These are phyloP conservation scores for Podospora anserina DNA, from an alignment of 495 filamentous ascomycete genomes.

Conservation along the genomic window DNA sequence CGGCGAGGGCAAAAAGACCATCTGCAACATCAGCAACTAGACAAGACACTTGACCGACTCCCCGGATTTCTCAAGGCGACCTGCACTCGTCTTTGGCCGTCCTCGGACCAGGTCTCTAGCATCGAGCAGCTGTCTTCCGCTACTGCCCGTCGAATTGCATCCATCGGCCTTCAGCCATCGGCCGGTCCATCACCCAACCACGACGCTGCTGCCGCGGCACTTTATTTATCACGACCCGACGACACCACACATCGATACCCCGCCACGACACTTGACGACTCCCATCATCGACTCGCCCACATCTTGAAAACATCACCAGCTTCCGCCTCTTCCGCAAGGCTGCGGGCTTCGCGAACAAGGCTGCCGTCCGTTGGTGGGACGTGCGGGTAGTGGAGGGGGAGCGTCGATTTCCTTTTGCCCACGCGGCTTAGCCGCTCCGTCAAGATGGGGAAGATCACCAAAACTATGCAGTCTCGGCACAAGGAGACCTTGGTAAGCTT, in stretches of 20 bases:
- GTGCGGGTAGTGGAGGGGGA: constrained; percentile 50
- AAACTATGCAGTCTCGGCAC: constrained; percentile 87
- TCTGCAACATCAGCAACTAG: constrained; percentile 15
- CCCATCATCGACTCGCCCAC: neutral
- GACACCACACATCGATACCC: neutral
- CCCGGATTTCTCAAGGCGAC: constrained; percentile 28
- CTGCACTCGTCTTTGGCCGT: constrained; percentile 38
- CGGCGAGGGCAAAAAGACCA: neutral
- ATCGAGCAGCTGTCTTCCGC: neutral
- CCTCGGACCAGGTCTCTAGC: constrained; percentile 14
- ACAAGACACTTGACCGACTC: constrained; percentile 11
- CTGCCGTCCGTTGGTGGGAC: constrained; percentile 38
- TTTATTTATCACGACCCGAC: constrained; percentile 9
- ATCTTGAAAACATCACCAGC: constrained; percentile 9
- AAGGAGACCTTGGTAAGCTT: constrained; percentile 84
- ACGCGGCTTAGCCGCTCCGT: constrained; percentile 54
- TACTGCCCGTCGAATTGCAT: constrained; percentile 5
- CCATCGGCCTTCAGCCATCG: neutral
- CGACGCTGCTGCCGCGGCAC: constrained; percentile 5
- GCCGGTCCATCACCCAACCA: constrained; percentile 1
- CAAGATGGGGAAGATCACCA: constrained; percentile 95
- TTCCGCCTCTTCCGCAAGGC: constrained; percentile 21
- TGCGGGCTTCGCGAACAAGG: constrained; percentile 32
- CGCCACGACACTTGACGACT: neutral
- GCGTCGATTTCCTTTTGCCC: constrained; percentile 37